A percentile compares a stretch with the other conserved stretches of the same genome.
phyloP scores from a whole-genome alignment of 352 stramenopile genomes.

The Aphanomyces stellatus region DNA sequence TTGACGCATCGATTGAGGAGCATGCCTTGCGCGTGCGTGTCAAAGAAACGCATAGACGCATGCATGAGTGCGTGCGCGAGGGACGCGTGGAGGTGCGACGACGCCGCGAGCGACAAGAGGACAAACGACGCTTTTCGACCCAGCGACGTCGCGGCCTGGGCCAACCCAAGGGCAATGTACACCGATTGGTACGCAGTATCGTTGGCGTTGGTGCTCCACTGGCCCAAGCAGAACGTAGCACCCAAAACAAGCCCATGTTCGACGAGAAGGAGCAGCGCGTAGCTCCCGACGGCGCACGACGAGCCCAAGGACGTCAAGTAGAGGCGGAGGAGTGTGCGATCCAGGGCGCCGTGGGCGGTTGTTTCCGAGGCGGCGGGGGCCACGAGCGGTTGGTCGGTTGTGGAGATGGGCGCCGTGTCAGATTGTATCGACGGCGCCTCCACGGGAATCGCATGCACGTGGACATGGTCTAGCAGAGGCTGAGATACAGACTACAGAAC shows the following conservation, averaged over 20 bases:
- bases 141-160: neutral
- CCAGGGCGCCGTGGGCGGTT: neutral
- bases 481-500: too few species aligned
- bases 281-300: neutral
- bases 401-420: too few species aligned
- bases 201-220: neutral
- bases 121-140: neutral
- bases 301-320: neutral
- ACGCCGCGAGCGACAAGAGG: neutral
- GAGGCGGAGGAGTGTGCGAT: neutral
- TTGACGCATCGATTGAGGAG: constrained; percentile 15
- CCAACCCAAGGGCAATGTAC: neutral
- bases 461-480: too few species aligned
- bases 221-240: neutral
- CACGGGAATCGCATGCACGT: too few species aligned
- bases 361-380: neutral
- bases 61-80: neutral
- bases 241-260: neutral
- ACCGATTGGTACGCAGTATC: neutral
- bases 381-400: too few species aligned
- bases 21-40: neutral
- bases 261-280: neutral
- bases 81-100: neutral
- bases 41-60: constrained; percentile 11
- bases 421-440: too few species aligned